Base-by-base conservation (phyloP, 2,329 filamentous ascomycete species). In the Lachnellula hyalina region DNA sequence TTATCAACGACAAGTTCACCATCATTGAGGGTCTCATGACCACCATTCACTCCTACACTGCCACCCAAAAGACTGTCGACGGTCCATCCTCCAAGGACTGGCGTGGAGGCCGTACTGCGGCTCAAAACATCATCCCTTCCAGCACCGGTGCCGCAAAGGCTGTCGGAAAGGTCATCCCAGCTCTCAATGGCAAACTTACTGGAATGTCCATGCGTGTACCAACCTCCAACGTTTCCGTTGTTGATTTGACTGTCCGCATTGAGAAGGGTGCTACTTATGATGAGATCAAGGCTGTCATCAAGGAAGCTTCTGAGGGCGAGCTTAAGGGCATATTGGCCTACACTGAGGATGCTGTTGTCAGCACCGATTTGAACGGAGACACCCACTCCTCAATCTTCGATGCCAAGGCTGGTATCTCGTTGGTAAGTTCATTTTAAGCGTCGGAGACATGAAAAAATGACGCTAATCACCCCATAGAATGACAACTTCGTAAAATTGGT, bases 191-290 rank as follows among this genome's bases (percentile, higher is more conserved):
- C 85, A 99, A 99, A 87, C 90, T 97, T 67, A 99, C 94, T 66
- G 94, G 94, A 81, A 97, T 99, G 94, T 84, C 94, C 71, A 94
- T 99, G 89, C 94, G 94, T 88, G 93, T 99, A 57, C 94, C 94
- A 68, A 97, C 94, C 68, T 78, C 90, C 83, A 97, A 99, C 83
- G 94, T 99, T 76, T 99, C 94, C 69, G 94, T 97, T 75, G 94
- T 99, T 72, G 94, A 99, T 79, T 80, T 99, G 74, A 99, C 94
- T 71, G 85, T 79, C 84, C 92, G 93, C 71, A 82, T 95, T 68
- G 89, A 96, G 85, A 97, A 96, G 87, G 77, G 77, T 70, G 92
- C 89, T 70, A 75, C 75, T 66, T 94, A 94, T 77, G 91, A 96
- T 56, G 79, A 95, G 76, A 97, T 99, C 86, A 97, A 96, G 87